phyloP scores from a whole-genome alignment of 2,329 filamentous ascomycete genomes.

The Fusarium sp. region DNA sequence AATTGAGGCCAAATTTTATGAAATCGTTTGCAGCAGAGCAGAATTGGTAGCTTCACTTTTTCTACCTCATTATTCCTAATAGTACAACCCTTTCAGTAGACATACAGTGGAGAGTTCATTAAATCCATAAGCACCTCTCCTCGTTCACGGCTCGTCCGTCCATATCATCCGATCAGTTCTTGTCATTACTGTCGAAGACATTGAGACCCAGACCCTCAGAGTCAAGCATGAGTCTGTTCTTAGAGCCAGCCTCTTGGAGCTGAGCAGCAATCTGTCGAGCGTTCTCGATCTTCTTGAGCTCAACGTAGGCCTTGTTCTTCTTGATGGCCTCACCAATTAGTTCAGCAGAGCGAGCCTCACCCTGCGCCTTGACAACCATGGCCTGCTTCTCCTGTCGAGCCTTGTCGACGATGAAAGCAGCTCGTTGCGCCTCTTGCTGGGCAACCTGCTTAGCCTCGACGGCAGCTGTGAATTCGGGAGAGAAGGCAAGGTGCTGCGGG shows the following conservation, averaged over 20 bases:
- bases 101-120: conserved; percentile 60
- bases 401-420: conserved; percentile 98
- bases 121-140: conserved; percentile 22
- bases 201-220: conserved; percentile 91
- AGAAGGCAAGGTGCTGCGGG: conserved; percentile 74
- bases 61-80: conserved; percentile 43
- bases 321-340: conserved; percentile 99
- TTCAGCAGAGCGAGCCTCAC: conserved; percentile 97
- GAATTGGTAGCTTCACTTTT: conserved; percentile 37
- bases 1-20: too few species aligned
- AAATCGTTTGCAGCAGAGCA: conserved; percentile 21
- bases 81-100: conserved; percentile 46
- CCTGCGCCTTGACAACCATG: conserved; percentile 97
- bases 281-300: conserved; percentile 98
- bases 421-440: conserved; percentile 94
- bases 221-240: conserved; percentile 95
- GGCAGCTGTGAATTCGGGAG: conserved; percentile 77
- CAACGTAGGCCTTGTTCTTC: conserved; percentile 97
- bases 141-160: neutral
- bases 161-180: conserved; percentile 43
- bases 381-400: conserved; percentile 99
- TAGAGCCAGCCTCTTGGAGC: conserved; percentile 84
- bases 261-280: conserved; percentile 88
- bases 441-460: conserved; percentile 80
- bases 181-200: conserved; percentile 69